These are phyloP conservation scores for Gossypium turneri DNA, from an alignment of 345 rosid genomes.

Conservation along the genomic window DNA sequence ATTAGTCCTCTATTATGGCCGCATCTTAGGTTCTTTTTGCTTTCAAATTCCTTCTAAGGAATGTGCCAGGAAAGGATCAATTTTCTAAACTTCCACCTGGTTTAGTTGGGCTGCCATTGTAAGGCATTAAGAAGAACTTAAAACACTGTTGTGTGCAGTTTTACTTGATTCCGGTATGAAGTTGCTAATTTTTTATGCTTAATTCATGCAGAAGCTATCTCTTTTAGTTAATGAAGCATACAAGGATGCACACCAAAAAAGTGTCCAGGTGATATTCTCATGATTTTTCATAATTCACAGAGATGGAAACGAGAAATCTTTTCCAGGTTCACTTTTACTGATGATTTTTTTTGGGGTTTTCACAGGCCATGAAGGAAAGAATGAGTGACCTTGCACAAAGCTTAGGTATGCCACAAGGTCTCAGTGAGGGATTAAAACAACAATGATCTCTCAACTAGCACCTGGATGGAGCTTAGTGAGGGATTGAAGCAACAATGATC, in stretches of 20 bases:
- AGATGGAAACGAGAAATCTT: not conserved
- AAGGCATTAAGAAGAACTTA: conserved; percentile 5
- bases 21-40: not conserved
- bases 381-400: conserved; percentile 91
- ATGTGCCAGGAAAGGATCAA: not conserved
- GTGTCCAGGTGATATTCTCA: conserved; percentile 50
- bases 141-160: not conserved
- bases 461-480: conserved; percentile 31
- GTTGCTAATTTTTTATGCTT: conserved; percentile 7
- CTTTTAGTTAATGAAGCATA: conserved; percentile 77
- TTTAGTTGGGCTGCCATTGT: not conserved
- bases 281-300: not conserved
- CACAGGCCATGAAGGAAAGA: conserved; percentile 87
- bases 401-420: conserved; percentile 88
- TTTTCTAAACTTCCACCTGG: not conserved
- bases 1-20: not conserved
- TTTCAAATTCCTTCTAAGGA: not conserved
- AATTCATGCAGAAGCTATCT: conserved; percentile 62
- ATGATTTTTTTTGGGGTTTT: conserved; percentile 10
- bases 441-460: not conserved
- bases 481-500: conserved; percentile 44
- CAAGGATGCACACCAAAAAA: conserved; percentile 90
- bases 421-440: conserved; percentile 61
- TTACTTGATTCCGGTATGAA: conserved; percentile 1
- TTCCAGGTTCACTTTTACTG: conserved; percentile 2